Evolutionary conservation across 805 yeast genomes (phyloP).

Genomic region (Cyberlindnera maclurae): DNA sequence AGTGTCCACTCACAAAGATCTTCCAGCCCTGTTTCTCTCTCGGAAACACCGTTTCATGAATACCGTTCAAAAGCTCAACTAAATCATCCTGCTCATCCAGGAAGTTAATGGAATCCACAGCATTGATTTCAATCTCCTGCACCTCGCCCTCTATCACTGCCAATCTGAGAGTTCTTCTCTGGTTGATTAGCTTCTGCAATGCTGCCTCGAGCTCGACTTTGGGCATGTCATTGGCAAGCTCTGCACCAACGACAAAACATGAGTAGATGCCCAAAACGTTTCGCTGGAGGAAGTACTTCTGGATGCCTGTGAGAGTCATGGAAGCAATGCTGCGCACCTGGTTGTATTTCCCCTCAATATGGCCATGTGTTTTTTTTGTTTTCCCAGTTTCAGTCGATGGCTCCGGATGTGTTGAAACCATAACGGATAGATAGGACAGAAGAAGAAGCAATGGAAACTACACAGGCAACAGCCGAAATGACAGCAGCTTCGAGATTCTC

Average conservation of each 20-base stretch:
- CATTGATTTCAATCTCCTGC: neutral
- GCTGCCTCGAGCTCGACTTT: neutral
- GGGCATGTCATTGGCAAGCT: neutral
- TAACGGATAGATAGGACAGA: no score
- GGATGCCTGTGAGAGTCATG: neutral
- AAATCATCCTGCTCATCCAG: neutral
- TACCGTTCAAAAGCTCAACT: neutral
- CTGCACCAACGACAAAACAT: conserved; percentile 6
- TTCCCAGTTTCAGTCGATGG: no score
- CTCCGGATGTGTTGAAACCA: no score
- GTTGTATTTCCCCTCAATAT: no score
- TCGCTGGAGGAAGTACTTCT: conserved; percentile 4
- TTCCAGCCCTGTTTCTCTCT: conserved; percentile 6
- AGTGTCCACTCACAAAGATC: conserved; percentile 1
- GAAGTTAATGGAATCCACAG: neutral
- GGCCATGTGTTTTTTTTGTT: no score
- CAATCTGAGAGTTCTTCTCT: conserved; percentile 4
- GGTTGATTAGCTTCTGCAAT: conserved; percentile 1
- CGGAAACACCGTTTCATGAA: conserved; percentile 2
- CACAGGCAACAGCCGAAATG: no score
- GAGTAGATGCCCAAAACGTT: conserved; percentile 3
- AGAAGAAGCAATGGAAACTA: no score
- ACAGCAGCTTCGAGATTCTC: no score
- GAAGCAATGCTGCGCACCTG: no score
- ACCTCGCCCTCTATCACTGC: conserved; percentile 1